Base-by-base conservation (phyloP, 768 basidiomycete species). In the Tricholoma matsutake region DNA sequence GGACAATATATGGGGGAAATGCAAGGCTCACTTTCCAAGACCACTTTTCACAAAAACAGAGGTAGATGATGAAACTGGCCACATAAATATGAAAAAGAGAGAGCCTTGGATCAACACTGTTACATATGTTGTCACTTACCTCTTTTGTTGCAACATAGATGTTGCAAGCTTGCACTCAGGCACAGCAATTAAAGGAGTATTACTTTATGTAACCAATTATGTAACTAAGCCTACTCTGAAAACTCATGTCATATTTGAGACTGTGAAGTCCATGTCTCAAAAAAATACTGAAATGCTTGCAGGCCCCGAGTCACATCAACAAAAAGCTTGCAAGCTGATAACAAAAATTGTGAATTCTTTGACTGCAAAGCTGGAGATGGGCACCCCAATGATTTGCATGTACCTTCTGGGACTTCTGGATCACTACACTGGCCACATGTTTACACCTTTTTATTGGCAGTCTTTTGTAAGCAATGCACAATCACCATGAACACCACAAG, bases 201-300 rank as follows among this genome's bases (percentile, higher is more conserved):
- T 37, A 4, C 37, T 37, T 2, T 37, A 37, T 14, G 37, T 37
- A 11, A 11, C 37, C 63, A 75, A 79, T 61, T 79, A 78, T 59
- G 67, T 78, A 6, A 75, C 73, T 0, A 79, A 80, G 60, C 32
- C 61, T 1, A 28, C 58, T 2, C 39, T 78, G 5, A 77, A 75
- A 53, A 78, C 74, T 1, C 57, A 77, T 65, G 51, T 57, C 1
- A 68, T 77, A 13, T 75, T 78, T 66, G 69, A 73, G 8, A 55
- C 68, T 13, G 64, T 74, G 5, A 41, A 49, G 4, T 57, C 29
- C 13, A 61, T 74, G 11, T 70, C 72, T 61, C 31, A 63, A 4
- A 69, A 56, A 39, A 66, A 67, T 49, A 10, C 52, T 32, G 65
- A 72, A 16, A 57, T 72, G 20, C 18, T 72, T 6, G 13, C 16